Percentiles rank a stretch among this genome's conserved stretches.
These are phyloP conservation scores for Sordaria brevicollis DNA, from an alignment of 495 filamentous ascomycete species.

Conservation along the genomic window DNA sequence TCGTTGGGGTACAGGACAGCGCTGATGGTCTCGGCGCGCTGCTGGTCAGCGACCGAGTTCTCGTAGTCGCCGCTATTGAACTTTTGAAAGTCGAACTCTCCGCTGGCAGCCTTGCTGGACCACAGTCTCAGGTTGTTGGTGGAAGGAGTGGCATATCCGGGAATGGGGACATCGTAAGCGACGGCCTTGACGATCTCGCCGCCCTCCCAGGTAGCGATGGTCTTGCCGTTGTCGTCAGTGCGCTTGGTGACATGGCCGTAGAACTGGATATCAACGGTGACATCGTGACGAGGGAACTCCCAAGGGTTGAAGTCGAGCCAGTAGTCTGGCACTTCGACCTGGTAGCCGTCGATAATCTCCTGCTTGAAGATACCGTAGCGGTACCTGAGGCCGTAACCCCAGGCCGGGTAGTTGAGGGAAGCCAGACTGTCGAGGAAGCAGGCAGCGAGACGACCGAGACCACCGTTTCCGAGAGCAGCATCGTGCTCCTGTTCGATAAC, in stretches of 20 bases:
- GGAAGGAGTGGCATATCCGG: conserved; percentile 77
- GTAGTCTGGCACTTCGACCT: conserved; percentile 96
- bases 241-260: conserved; percentile 70
- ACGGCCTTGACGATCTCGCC: conserved; percentile 89
- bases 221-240: conserved; percentile 67
- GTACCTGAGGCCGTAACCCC: conserved; percentile 94
- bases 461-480: conserved; percentile 92
- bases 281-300: conserved; percentile 94
- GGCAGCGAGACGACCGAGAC: conserved; percentile 85
- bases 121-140: conserved; percentile 95
- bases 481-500: conserved; percentile 92
- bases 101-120: conserved; percentile 93
- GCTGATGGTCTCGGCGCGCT: conserved; percentile 93
- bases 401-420: conserved; percentile 87
- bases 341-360: conserved; percentile 94
- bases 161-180: conserved; percentile 91
- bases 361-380: conserved; percentile 99
- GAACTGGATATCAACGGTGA: conserved; percentile 93
- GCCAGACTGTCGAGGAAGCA: conserved; percentile 96
- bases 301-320: conserved; percentile 99
- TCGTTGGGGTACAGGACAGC: conserved; percentile 97
- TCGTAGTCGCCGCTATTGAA: conserved; percentile 99
- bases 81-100: conserved; percentile 98
- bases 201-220: conserved; percentile 67
- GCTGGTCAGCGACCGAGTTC: conserved; percentile 90